phyloP scores from a whole-genome alignment of 192 early-diverging fungal species.

The Allomyces arbusculus region DNA sequence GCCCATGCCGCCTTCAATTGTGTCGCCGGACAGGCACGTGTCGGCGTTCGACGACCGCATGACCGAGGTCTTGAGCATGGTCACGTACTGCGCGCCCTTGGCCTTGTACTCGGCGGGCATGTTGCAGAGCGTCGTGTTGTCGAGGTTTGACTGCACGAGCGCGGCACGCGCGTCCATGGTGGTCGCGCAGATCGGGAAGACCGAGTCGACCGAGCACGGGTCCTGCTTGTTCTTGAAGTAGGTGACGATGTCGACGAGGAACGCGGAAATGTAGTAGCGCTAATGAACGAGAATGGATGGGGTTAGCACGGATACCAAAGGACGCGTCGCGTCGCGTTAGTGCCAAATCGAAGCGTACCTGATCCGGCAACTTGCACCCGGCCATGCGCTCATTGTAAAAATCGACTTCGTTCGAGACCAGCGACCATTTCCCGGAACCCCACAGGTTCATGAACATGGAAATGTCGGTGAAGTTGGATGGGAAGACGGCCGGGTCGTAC shows the following conservation, averaged over 20 bases:
- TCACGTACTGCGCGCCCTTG: background rate
- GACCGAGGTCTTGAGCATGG: background rate
- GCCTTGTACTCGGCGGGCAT: background rate
- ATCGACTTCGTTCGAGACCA: background rate
- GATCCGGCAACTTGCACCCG: background rate
- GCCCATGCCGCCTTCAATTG: background rate
- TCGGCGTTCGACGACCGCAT: background rate
- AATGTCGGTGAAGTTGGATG: background rate
- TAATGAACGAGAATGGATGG: too few species aligned
- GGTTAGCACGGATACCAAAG: too few species aligned
- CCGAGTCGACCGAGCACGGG: background rate
- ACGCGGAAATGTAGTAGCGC: too few species aligned
- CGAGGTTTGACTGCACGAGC: background rate
- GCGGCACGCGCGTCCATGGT: background rate
- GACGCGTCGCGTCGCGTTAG: too few species aligned
- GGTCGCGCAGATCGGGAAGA: background rate
- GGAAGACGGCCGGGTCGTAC: background rate
- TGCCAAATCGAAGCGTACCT: background rate
- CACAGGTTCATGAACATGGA: background rate
- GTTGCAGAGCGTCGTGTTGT: background rate
- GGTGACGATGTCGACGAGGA: too few species aligned
- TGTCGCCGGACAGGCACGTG: background rate
- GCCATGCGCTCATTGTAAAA: background rate
- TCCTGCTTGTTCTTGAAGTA: background rate
- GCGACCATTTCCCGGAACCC: background rate